Conservation (phyloP, 305 asterid genomes). For the Salvia sclarea region DNA sequence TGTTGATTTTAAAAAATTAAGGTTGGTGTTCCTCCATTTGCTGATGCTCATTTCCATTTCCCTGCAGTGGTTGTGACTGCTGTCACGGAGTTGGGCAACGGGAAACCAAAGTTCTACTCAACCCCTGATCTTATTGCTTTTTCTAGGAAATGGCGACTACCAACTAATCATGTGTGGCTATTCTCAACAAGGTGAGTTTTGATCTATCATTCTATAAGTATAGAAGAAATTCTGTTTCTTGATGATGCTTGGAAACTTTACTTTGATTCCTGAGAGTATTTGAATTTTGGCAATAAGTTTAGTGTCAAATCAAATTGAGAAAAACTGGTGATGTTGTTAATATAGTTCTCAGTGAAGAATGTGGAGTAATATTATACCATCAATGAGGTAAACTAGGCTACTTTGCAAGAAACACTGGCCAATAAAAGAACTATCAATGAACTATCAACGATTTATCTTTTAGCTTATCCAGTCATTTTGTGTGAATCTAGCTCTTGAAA, state of each 20-base stretch:
- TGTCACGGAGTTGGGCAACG: constrained; percentile 83
- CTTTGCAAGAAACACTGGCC: no score
- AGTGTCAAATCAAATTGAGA: no score
- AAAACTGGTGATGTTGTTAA: no score
- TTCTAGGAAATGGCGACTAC: constrained; percentile 89
- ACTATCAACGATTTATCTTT: no score
- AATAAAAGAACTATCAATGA: no score
- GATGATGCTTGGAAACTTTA: constrained; percentile 6
- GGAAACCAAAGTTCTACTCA: constrained; percentile 92
- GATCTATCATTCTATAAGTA: constrained; percentile 10
- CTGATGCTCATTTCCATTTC: constrained; percentile 37
- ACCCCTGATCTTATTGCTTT: constrained; percentile 87
- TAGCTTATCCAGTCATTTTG: not conserved
- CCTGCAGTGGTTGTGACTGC: constrained; percentile 94
- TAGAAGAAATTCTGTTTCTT: constrained; percentile 3
- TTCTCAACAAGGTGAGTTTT: constrained; percentile 82
- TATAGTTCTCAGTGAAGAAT: not conserved
- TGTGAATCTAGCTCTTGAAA: not conserved
- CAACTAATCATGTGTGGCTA: constrained; percentile 94
- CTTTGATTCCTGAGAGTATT: not conserved
- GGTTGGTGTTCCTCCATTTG: constrained; percentile 19
- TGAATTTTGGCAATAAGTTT: no score
- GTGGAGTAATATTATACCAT: no score
- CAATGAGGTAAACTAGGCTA: no score
- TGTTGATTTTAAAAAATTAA: constrained; percentile 8